Base-by-base conservation (phyloP, 768 basidiomycete species). In the Podaxis mareebaensis region DNA sequence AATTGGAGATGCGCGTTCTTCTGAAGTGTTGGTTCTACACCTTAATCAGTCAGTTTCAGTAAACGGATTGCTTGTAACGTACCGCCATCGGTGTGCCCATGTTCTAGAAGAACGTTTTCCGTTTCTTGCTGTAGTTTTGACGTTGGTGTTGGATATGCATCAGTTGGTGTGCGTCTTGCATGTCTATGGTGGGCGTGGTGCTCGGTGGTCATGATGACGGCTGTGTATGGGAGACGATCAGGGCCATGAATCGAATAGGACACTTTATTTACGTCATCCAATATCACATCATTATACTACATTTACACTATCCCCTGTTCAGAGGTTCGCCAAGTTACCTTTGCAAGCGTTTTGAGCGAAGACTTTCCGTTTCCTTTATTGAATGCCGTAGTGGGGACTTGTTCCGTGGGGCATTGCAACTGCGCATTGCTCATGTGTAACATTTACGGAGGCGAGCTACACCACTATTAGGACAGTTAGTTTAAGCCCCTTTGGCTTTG, bases 1-100 rank as follows among this genome's bases (percentile, higher is more conserved):
- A 86, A 96, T 64, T 90, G 85, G 67, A 95, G 77, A 72, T 97
- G 95, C 1, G 79, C 73, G 48, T 83, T 82, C 69, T 83, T 85
- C 44, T 91, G 78, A 3, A 96, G 78, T 2, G 73, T 69, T 0
- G 82, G 77, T 20, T 64, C 58, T 40, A 30, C 30, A 52, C 39
- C 2, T 55, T 10, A 58, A 40, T 61, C 42, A 64, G 20, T 24
- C 53, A 55, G 10, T 52, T 60, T 36, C 63, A 22, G 63, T 66
- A 38, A 63, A 53, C 59, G 48, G 3, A 44, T 15, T 2, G 6
- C 66, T 52, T 11, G 22, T 22, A 38, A 40, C 55, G 17, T 33
- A 63, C 61, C 61, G 22, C 28, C 60, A 24, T 66, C 48, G 48
- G 88, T 81, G 17, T 84, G 68, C 8, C 61, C 61, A 61, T 91